These are phyloP conservation scores for Arctium lappa DNA, from an alignment of 129 eudicot species.

Conservation along the genomic window DNA sequence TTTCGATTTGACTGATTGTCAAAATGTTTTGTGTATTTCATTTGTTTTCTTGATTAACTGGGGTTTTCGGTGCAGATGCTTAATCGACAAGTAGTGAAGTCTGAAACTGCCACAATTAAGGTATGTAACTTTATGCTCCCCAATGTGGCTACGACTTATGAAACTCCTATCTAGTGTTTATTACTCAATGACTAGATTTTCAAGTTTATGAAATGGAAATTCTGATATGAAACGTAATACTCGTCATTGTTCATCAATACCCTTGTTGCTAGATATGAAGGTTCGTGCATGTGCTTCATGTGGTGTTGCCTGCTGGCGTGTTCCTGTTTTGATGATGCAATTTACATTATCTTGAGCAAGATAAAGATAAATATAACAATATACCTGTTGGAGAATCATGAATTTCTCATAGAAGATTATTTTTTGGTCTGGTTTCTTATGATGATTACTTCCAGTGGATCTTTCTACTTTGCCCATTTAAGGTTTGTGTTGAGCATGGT, in stretches of 20 bases:
- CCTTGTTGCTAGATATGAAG: background rate
- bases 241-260: background rate
- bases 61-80: conserved; percentile 65
- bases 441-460: background rate
- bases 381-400: background rate
- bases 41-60: background rate
- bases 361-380: background rate
- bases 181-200: background rate
- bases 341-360: background rate
- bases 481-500: background rate
- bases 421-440: background rate
- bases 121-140: conserved; percentile 28
- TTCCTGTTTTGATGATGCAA: background rate
- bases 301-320: background rate
- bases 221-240: background rate
- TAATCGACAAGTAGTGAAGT: conserved; percentile 87
- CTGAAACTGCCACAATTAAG: conserved; percentile 90
- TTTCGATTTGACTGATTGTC: conserved; percentile 3
- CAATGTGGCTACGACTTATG: background rate
- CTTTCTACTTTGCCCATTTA: background rate
- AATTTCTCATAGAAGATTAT: background rate
- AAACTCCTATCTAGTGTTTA: background rate
- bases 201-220: background rate
- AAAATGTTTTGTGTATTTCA: background rate
- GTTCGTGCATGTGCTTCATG: background rate